Evolutionary conservation across 768 basidiomycete genomes (phyloP).

Genomic region (Tricholoma hemisulphureum): DNA sequence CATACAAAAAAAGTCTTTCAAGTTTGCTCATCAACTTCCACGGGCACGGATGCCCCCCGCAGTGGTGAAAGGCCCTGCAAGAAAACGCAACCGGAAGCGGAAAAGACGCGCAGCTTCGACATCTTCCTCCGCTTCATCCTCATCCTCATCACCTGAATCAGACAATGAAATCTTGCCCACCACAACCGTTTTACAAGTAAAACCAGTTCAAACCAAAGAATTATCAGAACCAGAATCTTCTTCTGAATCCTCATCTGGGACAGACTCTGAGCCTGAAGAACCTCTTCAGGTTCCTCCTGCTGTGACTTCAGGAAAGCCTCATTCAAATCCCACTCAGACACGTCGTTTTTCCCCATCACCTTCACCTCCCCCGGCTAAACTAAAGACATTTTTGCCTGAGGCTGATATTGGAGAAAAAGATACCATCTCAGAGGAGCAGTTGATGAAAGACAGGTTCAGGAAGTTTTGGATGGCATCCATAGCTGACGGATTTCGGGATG

Average conservation of each 20-base stretch:
- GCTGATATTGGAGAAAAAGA: conserved; percentile 26
- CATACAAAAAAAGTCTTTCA: background rate
- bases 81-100: conserved; percentile 52
- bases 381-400: conserved; percentile 60
- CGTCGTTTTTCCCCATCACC: conserved; percentile 40
- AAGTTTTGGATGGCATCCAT: conserved; percentile 88
- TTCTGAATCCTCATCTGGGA: conserved; percentile 32
- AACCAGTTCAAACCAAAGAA: conserved; percentile 1
- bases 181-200: conserved; percentile 10
- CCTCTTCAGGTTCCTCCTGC: background rate
- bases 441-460: conserved; percentile 65
- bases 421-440: conserved; percentile 36
- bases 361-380: conserved; percentile 41
- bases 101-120: conserved; percentile 50
- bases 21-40: background rate
- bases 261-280: conserved; percentile 12
- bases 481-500: conserved; percentile 79
- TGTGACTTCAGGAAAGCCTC: conserved; percentile 16
- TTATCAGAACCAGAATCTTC: conserved; percentile 7
- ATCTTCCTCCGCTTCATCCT: conserved; percentile 42
- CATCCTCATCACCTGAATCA: conserved; percentile 37
- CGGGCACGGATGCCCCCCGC: conserved; percentile 23
- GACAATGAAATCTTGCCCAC: conserved; percentile 16
- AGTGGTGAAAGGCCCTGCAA: conserved; percentile 33
- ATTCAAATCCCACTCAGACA: conserved; percentile 14